Base-by-base conservation (phyloP, 2,329 filamentous ascomycete genomes). In the Aplosporella prunicola region DNA sequence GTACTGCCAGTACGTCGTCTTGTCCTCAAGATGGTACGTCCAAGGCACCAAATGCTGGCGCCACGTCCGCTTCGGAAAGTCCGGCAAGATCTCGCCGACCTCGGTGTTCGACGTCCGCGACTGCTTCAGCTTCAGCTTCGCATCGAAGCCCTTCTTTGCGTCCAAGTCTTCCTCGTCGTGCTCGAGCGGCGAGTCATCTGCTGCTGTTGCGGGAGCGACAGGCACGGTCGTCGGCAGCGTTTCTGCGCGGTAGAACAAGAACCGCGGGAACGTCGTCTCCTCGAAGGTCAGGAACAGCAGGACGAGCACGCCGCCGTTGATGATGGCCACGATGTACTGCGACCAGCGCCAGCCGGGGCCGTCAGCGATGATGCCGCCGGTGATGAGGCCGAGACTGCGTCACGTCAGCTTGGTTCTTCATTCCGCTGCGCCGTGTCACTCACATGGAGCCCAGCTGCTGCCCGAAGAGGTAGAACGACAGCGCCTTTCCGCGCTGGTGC, bases 391-490 rank as follows among this genome's bases (percentile, higher is more conserved):
- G 3, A 62, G 43, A 11, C 32, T 34, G 32, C 3, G 16, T 7
- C 13, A 7, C 18, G 14, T 29, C 13, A 5, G 9, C 5, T 29
- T 16, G 18, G 27, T 16, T 5, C 13, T 9, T n/a, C n/a, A n/a
- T 5, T 7, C 13, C 13, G 13, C 11, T 9, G 15, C 13, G 13
- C 15, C 7, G 11, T 11, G 14, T 7, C 9, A 32, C 32, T 24
- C 14, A 34, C 20, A 62, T 62, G 1, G 55, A 58, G 0, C 60
- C 59, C 3, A 62, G 48, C 33, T 62, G 60, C 35, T 63, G 59
- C 7, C 58, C 59, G 41, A 61, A 63, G 7, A 62, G 51, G 29
- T 62, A 62, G 13, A 57, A 47, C 3, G 58, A 50, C n/a, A 60
- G 39, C 51, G 54, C 58, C 0, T 51, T 47, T 5, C 60, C 58